A percentile compares a stretch with the other conserved stretches of the same genome.
Conservation (phyloP, 78 protist genomes). For the Creolimax fragrantissima region DNA sequence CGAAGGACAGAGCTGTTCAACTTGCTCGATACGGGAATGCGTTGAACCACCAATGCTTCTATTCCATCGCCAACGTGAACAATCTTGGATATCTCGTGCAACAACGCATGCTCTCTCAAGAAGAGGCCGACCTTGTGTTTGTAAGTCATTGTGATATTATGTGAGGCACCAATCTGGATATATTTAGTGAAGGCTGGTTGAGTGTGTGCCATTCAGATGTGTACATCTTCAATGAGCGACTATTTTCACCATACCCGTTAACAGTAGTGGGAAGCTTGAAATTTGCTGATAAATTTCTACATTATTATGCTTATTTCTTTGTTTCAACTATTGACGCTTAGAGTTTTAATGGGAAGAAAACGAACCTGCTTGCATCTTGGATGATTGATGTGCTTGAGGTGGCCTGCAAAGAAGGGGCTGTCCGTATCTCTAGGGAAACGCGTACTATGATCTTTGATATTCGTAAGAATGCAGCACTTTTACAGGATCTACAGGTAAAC, state of each 20-base stretch:
- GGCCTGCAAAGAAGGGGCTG: background rate
- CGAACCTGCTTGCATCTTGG: background rate
- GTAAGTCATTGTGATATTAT: too few species aligned
- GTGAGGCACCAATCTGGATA: too few species aligned
- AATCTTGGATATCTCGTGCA: background rate
- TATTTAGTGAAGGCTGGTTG: too few species aligned
- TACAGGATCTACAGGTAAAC: background rate
- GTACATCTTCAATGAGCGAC: too few species aligned
- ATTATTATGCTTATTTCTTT: too few species aligned
- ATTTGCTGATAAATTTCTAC: too few species aligned
- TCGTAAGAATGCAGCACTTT: background rate
- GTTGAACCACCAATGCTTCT: background rate
- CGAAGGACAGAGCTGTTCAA: background rate
- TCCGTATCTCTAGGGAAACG: background rate
- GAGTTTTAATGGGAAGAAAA: background rate
- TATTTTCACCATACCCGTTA: too few species aligned
- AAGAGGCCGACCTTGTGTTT: background rate
- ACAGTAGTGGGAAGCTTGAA: too few species aligned
- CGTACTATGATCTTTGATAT: background rate
- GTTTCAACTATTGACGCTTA: too few species aligned
- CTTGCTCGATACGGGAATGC: constrained; percentile 5
- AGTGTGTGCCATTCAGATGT: too few species aligned
- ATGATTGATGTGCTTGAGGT: background rate
- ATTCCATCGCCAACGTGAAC: background rate
- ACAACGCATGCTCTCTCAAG: background rate